phyloP scores from a whole-genome alignment of 2,329 filamentous ascomycete species.

The Didymella sp. region DNA sequence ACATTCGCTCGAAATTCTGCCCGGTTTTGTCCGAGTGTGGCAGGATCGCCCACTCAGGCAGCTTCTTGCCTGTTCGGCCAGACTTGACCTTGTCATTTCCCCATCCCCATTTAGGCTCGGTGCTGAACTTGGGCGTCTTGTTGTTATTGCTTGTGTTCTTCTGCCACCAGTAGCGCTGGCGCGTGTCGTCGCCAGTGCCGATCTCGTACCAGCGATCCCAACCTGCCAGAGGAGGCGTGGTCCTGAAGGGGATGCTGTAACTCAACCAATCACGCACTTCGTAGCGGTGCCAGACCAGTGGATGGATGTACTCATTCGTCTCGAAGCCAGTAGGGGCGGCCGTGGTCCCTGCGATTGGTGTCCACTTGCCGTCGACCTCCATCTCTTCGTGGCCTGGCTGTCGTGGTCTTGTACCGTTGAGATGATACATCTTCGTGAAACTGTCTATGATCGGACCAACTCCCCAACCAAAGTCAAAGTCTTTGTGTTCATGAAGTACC shows the following conservation, averaged over 20 bases:
- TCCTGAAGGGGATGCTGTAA: neutral
- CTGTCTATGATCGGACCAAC: conserved; percentile 54
- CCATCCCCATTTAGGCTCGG: no score
- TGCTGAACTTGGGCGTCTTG: no score
- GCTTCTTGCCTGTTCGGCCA: no score
- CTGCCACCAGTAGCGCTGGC: conserved; percentile 1
- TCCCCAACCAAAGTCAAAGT: conserved; percentile 56
- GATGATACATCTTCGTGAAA: conserved; percentile 51
- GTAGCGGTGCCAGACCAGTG: conserved; percentile 43
- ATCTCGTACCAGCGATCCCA: conserved; percentile 1
- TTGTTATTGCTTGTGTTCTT: no score
- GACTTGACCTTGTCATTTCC: no score
- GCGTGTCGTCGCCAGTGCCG: neutral
- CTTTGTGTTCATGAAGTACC: conserved; percentile 41
- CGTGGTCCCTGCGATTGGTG: neutral
- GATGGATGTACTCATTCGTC: conserved; percentile 61
- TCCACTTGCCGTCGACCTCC: conserved; percentile 22
- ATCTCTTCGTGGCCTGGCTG: conserved; percentile 55
- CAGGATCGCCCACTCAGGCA: conserved; percentile 6
- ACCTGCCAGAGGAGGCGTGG: neutral
- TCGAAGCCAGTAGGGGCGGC: conserved; percentile 18
- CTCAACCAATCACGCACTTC: neutral
- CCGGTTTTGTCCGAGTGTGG: neutral
- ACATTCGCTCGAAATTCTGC: conserved; percentile 2
- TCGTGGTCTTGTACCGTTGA: conserved; percentile 52